A percentile compares a stretch with the other conserved stretches of the same genome.
These are phyloP conservation scores for Suhomyces xylopsoci DNA, from an alignment of 805 yeast genomes.

Conservation along the genomic window DNA sequence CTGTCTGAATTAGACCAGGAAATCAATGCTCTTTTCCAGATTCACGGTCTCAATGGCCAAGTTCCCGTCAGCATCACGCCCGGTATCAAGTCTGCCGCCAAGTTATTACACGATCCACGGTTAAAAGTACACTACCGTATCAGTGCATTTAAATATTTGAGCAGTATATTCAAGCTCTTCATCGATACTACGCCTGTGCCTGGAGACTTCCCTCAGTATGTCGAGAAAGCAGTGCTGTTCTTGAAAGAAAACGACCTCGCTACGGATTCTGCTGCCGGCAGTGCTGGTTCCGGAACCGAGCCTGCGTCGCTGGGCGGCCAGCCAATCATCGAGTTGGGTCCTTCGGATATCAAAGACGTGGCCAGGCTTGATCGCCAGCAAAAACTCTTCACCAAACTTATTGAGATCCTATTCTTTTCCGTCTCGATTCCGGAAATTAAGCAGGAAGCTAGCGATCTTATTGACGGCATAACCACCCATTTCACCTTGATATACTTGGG, in stretches of 20 bases:
- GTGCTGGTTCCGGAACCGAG: neutral
- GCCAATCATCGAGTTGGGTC: conserved; percentile 27
- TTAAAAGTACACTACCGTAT: conserved; percentile 64
- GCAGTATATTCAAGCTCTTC: conserved; percentile 63
- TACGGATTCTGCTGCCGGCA: neutral
- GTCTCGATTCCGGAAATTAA: conserved; percentile 69
- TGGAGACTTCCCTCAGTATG: conserved; percentile 35
- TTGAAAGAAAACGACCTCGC: conserved; percentile 35
- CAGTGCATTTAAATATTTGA: conserved; percentile 73
- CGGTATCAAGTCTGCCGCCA: conserved; percentile 75
- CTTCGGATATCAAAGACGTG: conserved; percentile 45
- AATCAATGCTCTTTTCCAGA: conserved; percentile 61
- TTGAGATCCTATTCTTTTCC: conserved; percentile 73
- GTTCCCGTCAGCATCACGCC: conserved; percentile 79
- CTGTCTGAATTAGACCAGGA: conserved; percentile 62
- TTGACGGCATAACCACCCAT: conserved; percentile 72
- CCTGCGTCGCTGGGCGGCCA: conserved; percentile 9
- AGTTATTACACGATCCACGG: conserved; percentile 65
- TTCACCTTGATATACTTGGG: conserved; percentile 75
- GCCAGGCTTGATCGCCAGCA: conserved; percentile 58
- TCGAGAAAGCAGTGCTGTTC: conserved; percentile 49
- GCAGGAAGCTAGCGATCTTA: conserved; percentile 61
- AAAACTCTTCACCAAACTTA: conserved; percentile 56
- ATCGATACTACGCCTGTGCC: conserved; percentile 56
- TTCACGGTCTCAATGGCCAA: conserved; percentile 60